Conservation (phyloP, 2,329 filamentous ascomycete species). For the Ophiocordyceps unilateralis region DNA sequence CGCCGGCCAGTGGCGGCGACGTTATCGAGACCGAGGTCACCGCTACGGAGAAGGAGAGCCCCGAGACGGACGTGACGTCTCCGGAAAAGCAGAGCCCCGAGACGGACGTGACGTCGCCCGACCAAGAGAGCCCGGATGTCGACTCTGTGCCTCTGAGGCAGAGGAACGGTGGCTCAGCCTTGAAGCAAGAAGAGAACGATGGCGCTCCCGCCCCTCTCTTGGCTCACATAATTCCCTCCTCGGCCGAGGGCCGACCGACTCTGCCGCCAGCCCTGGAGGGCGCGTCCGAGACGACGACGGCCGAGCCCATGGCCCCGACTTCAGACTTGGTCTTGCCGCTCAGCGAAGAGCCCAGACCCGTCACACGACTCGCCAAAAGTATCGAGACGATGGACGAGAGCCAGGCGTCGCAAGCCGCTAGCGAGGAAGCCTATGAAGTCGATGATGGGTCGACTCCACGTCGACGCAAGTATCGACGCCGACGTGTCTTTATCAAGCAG, state of each 20-base stretch:
- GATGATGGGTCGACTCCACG: conserved; percentile 6
- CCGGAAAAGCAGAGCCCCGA: background rate
- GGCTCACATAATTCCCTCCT: background rate
- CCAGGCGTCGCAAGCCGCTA: conserved; percentile 1
- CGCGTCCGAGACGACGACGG: background rate
- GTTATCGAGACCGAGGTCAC: conserved; percentile 19
- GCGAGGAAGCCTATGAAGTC: background rate
- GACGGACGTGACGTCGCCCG: background rate
- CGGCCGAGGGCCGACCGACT: background rate
- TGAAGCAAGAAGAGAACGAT: conserved; percentile 3
- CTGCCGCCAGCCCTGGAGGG: background rate
- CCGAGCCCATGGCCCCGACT: too few species aligned
- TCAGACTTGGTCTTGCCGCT: background rate
- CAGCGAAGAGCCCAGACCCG: conserved; percentile 4
- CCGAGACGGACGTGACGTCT: conserved; percentile 13
- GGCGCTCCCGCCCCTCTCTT: background rate
- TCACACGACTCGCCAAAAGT: conserved; percentile 8
- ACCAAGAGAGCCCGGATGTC: background rate
- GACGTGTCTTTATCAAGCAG: conserved; percentile 16
- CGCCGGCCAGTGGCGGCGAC: conserved; percentile 8
- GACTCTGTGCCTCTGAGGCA: background rate
- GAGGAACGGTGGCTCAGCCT: background rate
- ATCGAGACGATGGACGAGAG: conserved; percentile 9
- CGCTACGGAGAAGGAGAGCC: conserved; percentile 30
- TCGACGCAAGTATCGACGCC: conserved; percentile 17